Base-by-base conservation (phyloP, 2,329 filamentous ascomycete species). In the Colletotrichum navitas region DNA sequence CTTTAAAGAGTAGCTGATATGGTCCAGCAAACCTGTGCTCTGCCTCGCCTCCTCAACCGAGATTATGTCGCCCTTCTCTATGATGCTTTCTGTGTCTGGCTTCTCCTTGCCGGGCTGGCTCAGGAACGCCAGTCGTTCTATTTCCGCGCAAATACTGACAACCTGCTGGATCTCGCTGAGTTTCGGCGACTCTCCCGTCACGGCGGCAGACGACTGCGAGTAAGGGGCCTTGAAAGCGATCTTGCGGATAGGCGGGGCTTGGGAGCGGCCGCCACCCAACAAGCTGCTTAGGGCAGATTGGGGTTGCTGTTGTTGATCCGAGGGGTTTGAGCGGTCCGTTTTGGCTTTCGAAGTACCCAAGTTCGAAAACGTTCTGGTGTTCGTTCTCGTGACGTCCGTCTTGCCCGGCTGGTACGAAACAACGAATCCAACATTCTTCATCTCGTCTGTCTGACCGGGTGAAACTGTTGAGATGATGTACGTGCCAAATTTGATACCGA, bases 391-490 rank as follows among this genome's bases (percentile, higher is more conserved):
- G 49, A 95, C 85, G 75, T 95, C 92, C 61, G 88, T 88, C 56
- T 90, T 90, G 1, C 91, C 90, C 0, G 93, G 90, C 73, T 89
- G 87, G 79, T 97, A 98, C 16, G 89, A 88, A 11, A 99, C 83
- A 1, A 97, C 88, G 64, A 98, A 89, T 0, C 96, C 96, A 1
- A 97, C 89, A 75, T 98, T 98, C 78, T 89, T 91, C 63, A 85
- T 83, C 79, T 94, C 92, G 74, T 98, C 92, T 74, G 90, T 89
- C 77, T 97, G 93, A 0, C 90, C 86, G 1, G 91, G 85, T 1
- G 94, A 94, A 6, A 98, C 87, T 0, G 94, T 96, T 3, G 92
- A 95, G 0, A 94, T 97, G 77, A 99, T 93, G 78, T 98, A 99
- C 0, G 94, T 92, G 26, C 96, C 96, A 72, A 91, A 89, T 77